These are phyloP conservation scores for Chalaropsis ovoidea DNA, from an alignment of 2,329 filamentous ascomycete species.

Conservation along the genomic window DNA sequence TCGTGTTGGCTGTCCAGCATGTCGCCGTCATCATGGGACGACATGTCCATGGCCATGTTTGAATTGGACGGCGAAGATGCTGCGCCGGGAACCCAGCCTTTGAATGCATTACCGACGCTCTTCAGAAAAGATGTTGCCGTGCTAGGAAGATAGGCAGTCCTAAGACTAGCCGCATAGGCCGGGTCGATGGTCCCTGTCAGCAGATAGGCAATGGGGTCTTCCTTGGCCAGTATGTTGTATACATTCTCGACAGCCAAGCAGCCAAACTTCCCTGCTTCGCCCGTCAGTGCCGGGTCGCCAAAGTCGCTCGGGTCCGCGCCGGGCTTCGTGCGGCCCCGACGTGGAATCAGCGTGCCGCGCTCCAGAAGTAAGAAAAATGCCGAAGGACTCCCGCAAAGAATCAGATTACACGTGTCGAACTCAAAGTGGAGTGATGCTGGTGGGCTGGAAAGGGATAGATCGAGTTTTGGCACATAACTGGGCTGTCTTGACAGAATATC, in stretches of 20 bases:
- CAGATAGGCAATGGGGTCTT: constrained; percentile 75
- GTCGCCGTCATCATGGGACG: neutral
- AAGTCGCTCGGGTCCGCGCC: constrained; percentile 57
- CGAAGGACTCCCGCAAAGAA: constrained; percentile 79
- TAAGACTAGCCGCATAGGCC: constrained; percentile 65
- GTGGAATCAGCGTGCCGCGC: constrained; percentile 58
- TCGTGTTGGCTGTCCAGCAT: neutral
- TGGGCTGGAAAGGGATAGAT: constrained; percentile 34
- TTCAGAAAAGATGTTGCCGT: constrained; percentile 55
- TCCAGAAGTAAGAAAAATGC: constrained; percentile 90
- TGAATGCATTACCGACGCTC: constrained; percentile 53
- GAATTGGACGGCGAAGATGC: neutral
- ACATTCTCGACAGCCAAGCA: constrained; percentile 92
- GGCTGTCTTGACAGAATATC: constrained; percentile 87
- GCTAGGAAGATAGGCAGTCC: constrained; percentile 67
- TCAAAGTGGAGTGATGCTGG: constrained; percentile 59
- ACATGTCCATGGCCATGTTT: neutral
- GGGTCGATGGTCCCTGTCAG: constrained; percentile 85
- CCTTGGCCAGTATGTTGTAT: constrained; percentile 74
- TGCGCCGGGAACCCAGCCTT: constrained; percentile 48
- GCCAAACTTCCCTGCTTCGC: constrained; percentile 70
- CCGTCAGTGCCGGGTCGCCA: constrained; percentile 52
- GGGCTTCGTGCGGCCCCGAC: constrained; percentile 64
- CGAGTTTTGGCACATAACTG: constrained; percentile 50
- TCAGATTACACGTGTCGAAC: constrained; percentile 83